Percentiles rank a stretch among this genome's conserved stretches.
Evolutionary conservation across 805 yeast genomes (phyloP).

Genomic region (Wickerhamiella brachini): DNA sequence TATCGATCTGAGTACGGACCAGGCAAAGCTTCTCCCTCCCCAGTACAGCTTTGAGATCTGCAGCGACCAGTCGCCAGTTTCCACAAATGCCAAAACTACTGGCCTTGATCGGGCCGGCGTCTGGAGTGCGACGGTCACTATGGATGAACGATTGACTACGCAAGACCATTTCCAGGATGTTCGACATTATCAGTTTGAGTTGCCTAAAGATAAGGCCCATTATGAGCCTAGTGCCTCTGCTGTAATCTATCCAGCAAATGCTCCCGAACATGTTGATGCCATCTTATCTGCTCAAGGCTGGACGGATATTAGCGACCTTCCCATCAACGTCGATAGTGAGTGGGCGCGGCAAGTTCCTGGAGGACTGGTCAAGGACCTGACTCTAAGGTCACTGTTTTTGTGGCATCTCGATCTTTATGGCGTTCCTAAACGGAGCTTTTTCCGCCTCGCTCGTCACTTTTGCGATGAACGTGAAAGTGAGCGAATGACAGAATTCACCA

Average conservation of each 20-base stretch:
- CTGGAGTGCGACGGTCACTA: slow-evolving; percentile 31
- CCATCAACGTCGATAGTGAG: slow-evolving; percentile 28
- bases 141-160: slow-evolving; percentile 51
- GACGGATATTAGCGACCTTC: slow-evolving; percentile 55
- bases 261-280: slow-evolving; percentile 44
- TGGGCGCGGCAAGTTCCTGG: slow-evolving; percentile 19
- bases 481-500: slow-evolving; percentile 60
- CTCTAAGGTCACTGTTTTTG: slow-evolving; percentile 57
- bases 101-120: not conserved
- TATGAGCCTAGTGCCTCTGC: slow-evolving; percentile 74
- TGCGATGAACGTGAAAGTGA: slow-evolving; percentile 63
- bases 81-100: not conserved
- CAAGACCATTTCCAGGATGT: slow-evolving; percentile 83
- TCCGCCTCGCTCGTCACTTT: slow-evolving; percentile 60
- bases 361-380: slow-evolving; percentile 46
- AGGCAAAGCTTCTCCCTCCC: slow-evolving; percentile 29
- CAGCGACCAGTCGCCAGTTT: not conserved
- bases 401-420: slow-evolving; percentile 73
- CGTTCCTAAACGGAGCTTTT: slow-evolving; percentile 76
- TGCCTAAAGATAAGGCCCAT: slow-evolving; percentile 16
- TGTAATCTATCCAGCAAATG: slow-evolving; percentile 63
- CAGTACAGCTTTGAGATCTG: slow-evolving; percentile 11
- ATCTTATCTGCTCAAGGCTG: slow-evolving; percentile 62
- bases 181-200: slow-evolving; percentile 39
- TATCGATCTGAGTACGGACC: slow-evolving; percentile 22